Percentiles rank a stretch among this genome's conserved stretches.
phyloP scores from a whole-genome alignment of 768 basidiomycete species.

The Clathrus columnatus region DNA sequence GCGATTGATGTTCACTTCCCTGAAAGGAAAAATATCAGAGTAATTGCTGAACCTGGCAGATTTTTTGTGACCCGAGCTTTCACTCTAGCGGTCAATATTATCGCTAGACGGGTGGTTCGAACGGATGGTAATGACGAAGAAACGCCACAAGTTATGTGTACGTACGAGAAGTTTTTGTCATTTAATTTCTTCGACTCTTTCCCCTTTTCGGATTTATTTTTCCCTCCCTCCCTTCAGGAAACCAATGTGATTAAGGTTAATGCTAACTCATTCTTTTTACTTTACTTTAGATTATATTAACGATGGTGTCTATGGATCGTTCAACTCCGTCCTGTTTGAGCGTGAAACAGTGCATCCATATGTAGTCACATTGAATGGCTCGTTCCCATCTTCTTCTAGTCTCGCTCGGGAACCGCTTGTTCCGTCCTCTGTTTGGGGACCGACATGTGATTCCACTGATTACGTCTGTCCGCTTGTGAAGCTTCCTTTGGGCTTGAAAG shows the following conservation, averaged over 20 bases:
- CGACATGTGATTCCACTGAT: slow-evolving; percentile 97
- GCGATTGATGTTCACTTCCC: slow-evolving; percentile 81
- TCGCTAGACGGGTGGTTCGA: slow-evolving; percentile 68
- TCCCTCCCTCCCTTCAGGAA: too few relatives aligned
- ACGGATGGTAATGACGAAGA: slow-evolving; percentile 16
- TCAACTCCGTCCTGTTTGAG: slow-evolving; percentile 96
- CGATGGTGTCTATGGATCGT: slow-evolving; percentile 95
- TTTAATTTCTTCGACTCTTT: too few relatives aligned
- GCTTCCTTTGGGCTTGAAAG: slow-evolving; percentile 62
- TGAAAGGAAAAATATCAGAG: slow-evolving; percentile 45
- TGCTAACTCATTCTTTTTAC: not conserved
- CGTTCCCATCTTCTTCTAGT: slow-evolving; percentile 18
- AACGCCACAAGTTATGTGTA: slow-evolving; percentile 76
- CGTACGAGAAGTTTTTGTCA: slow-evolving; percentile 29
- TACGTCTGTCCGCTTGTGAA: slow-evolving; percentile 61
- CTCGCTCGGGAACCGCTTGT: slow-evolving; percentile 32
- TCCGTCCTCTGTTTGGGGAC: slow-evolving; percentile 86
- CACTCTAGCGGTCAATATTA: slow-evolving; percentile 86
- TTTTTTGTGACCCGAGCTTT: slow-evolving; percentile 92
- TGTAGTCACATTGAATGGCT: slow-evolving; percentile 28
- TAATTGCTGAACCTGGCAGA: slow-evolving; percentile 94
- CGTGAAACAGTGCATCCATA: slow-evolving; percentile 84
- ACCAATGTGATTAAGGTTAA: too few relatives aligned
- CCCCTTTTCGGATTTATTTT: too few relatives aligned
- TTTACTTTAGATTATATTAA: slow-evolving; percentile 93